These are phyloP conservation scores for Tolypocladium paradoxum DNA, from an alignment of 2,329 filamentous ascomycete genomes.

Conservation along the genomic window DNA sequence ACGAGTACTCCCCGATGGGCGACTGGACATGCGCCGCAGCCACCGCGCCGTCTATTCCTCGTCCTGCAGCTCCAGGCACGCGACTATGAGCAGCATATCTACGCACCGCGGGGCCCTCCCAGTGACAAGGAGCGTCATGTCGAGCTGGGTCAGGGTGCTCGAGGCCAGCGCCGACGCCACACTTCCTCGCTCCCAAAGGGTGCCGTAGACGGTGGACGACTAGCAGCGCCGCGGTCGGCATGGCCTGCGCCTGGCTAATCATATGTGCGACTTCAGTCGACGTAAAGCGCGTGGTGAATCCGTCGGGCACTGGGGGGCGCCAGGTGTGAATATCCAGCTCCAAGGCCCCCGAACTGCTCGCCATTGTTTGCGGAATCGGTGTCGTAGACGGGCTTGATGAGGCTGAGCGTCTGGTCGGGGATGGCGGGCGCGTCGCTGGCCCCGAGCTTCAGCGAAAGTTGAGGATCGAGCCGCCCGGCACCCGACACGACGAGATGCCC, in stretches of 20 bases:
- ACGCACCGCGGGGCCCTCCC: constrained; percentile 8
- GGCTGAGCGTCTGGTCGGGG: constrained; percentile 9
- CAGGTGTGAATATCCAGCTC: constrained; percentile 8
- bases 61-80: constrained; percentile 12
- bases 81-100: constrained; percentile 12
- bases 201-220: constrained; percentile 12
- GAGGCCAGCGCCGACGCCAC: too few relatives aligned
- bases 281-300: constrained; percentile 9
- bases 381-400: constrained; percentile 10
- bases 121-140: constrained; percentile 9
- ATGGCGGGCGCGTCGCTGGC: constrained; percentile 6
- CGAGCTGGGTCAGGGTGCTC: constrained; percentile 12
- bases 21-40: constrained; percentile 3
- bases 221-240: constrained; percentile 11
- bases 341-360: constrained; percentile 4
- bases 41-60: constrained; percentile 3
- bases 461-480: constrained; percentile 9
- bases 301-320: constrained; percentile 11
- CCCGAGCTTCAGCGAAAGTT: constrained; percentile 9
- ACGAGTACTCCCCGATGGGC: constrained; percentile 5
- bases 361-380: constrained; percentile 1
- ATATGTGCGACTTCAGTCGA: constrained; percentile 15
- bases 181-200: too few relatives aligned
- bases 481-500: constrained; percentile 8
- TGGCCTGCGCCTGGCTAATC: constrained; percentile 16